Base-by-base conservation (phyloP, 345 rosid species). In the Triadica sebifera region DNA sequence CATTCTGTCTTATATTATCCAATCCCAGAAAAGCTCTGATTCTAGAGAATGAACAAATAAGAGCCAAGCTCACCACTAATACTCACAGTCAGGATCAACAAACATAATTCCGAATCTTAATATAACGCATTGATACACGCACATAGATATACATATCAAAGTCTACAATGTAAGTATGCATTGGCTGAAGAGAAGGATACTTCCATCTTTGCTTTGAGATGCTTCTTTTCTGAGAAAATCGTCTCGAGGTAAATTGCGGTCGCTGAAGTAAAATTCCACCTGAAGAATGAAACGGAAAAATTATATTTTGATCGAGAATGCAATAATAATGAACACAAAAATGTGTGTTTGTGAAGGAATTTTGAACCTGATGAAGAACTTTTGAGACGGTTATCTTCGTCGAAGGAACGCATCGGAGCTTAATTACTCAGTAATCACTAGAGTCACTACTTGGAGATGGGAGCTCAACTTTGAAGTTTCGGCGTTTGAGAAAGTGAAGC, bases 251-350 rank as follows among this genome's bases (percentile, higher is more conserved):
- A 81, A 74, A 62, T 78, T 84, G 74, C 79, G 81, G 46, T 84
- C 84, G 59, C 81, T 84, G 79, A 84, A 84, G 81, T 79, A 79
- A 52, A 84, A 84, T 52, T 81, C 87, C 39, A 81, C 85, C 85
- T 78, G 64, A 7, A 53, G 17, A 20, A 3, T 10, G 15, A 49
- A 29, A 65, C 4, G 3, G 12, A 12, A 19, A 20, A 39, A 16
- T 13, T 1, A 12, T 41, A 19, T 12, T 45, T 19, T 20, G 49
- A 12, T 15, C 22, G 20, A 24, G 8, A 20, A 38, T n/a, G 65
- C 1, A 1, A 5, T 37, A 12, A 25, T 0, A 10, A 1, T 13
- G 56, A 52, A 52, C n/a, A 62, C 20, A 4, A 5, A 41, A 8
- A 15, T 11, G 67, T 8, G 10, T 0, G 17, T 37, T n/a, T 39